These are phyloP conservation scores for Mrakia blollopis DNA, from an alignment of 768 basidiomycete genomes.

Conservation along the genomic window DNA sequence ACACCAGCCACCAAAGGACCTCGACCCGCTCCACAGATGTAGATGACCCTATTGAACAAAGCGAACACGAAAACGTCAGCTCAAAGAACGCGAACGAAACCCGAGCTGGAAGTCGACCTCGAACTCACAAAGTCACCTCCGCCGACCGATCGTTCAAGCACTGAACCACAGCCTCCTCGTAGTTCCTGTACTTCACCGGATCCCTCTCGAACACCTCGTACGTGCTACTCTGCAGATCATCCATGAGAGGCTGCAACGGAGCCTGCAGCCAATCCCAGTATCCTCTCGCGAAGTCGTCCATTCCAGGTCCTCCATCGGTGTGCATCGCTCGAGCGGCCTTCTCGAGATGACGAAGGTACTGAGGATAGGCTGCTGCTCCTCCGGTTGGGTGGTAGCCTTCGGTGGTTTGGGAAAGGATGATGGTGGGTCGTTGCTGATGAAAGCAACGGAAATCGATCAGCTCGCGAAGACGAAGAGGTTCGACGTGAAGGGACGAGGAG, in stretches of 20 bases:
- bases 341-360: slow-evolving; percentile 56
- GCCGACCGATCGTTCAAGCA: slow-evolving; percentile 70
- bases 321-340: slow-evolving; percentile 41
- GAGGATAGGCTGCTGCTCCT: slow-evolving; percentile 78
- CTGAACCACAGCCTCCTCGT: slow-evolving; percentile 86
- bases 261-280: slow-evolving; percentile 96
- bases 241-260: slow-evolving; percentile 94
- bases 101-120: too few species aligned
- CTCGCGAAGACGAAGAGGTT: not conserved
- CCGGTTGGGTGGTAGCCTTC: slow-evolving; percentile 67
- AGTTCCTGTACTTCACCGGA: slow-evolving; percentile 90
- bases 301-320: slow-evolving; percentile 61
- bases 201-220: slow-evolving; percentile 98
- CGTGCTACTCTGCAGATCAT: slow-evolving; percentile 88
- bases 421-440: slow-evolving; percentile 70
- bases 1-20: slow-evolving; percentile 86
- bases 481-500: not conserved
- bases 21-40: slow-evolving; percentile 90
- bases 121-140: slow-evolving; percentile 59
- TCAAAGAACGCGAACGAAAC: not conserved
- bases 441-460: slow-evolving; percentile 8
- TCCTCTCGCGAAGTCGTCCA: slow-evolving; percentile 83
- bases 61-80: not conserved
- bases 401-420: slow-evolving; percentile 70
- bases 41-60: slow-evolving; percentile 58